A percentile compares a stretch with the other conserved stretches of the same genome.
Conservation (phyloP, 345 rosid genomes). For the Lumnitzera littorea region DNA sequence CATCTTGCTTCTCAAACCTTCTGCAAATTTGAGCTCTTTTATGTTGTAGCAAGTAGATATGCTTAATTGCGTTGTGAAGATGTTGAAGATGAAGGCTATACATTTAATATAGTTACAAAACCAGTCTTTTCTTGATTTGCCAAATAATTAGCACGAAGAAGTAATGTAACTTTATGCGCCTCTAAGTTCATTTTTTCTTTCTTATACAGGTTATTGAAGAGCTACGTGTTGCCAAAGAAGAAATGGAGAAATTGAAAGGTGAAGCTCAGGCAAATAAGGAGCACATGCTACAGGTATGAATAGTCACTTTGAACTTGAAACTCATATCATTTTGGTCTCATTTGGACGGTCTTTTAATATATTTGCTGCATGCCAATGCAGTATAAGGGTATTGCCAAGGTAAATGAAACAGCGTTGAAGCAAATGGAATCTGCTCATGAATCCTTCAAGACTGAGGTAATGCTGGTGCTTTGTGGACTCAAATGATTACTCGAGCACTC, state of each 20-base stretch:
- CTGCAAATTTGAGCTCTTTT: no score
- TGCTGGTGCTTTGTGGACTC: neutral
- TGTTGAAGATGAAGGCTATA: no score
- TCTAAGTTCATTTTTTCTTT: no score
- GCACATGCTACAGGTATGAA: conserved; percentile 84
- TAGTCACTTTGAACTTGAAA: conserved; percentile 9
- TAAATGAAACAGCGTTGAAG: conserved; percentile 82
- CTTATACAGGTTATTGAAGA: conserved; percentile 34
- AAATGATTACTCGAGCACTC: neutral
- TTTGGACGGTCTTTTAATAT: conserved; percentile 5
- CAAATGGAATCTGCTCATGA: conserved; percentile 92
- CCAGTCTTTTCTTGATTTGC: neutral
- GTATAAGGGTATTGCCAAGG: conserved; percentile 94
- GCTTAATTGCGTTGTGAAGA: no score
- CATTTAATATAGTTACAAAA: neutral
- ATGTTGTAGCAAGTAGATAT: no score
- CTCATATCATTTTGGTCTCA: conserved; percentile 1
- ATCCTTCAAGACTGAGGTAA: conserved; percentile 72
- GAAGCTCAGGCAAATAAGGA: conserved; percentile 74
- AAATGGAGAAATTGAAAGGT: conserved; percentile 58
- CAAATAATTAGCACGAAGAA: no score
- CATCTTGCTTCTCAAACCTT: no score
- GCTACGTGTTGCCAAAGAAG: conserved; percentile 53
- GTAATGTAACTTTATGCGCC: no score
- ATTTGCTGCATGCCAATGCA: conserved; percentile 29